A percentile compares a stretch with the other conserved stretches of the same genome.
These are phyloP conservation scores for Aspergillus nomiae DNA, from an alignment of 2,329 filamentous ascomycete species.

Conservation along the genomic window DNA sequence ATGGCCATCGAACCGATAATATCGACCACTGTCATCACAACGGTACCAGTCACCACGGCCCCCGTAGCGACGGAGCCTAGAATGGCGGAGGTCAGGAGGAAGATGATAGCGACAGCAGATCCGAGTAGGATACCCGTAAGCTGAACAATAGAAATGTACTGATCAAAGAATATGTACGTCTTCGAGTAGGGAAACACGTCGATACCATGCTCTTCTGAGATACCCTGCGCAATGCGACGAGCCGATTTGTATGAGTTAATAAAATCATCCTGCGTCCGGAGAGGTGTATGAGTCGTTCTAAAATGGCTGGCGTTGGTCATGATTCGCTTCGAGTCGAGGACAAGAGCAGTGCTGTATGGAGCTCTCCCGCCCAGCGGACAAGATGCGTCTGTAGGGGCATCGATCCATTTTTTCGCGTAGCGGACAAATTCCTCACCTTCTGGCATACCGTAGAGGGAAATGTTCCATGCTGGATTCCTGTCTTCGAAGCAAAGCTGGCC, in stretches of 20 bases:
- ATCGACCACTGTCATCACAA: slow-evolving; percentile 90
- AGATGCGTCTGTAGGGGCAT: slow-evolving; percentile 74
- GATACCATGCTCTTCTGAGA: slow-evolving; percentile 70
- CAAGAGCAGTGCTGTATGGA: slow-evolving; percentile 80
- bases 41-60: slow-evolving; percentile 78
- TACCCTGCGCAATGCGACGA: slow-evolving; percentile 78
- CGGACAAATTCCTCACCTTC: slow-evolving; percentile 87
- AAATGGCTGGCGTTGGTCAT: slow-evolving; percentile 86
- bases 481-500: slow-evolving; percentile 76
- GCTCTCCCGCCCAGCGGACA: slow-evolving; percentile 89
- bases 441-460: slow-evolving; percentile 87
- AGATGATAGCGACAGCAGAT: slow-evolving; percentile 81
- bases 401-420: slow-evolving; percentile 82
- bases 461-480: slow-evolving; percentile 82
- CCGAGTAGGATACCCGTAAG: slow-evolving; percentile 79
- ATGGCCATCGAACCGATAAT: slow-evolving; percentile 95
- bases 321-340: slow-evolving; percentile 68
- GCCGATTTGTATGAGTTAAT: slow-evolving; percentile 88
- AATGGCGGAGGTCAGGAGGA: slow-evolving; percentile 75
- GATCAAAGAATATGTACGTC: slow-evolving; percentile 99
- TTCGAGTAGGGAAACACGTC: slow-evolving; percentile 96
- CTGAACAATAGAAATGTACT: slow-evolving; percentile 82
- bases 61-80: slow-evolving; percentile 84
- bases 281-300: slow-evolving; percentile 82
- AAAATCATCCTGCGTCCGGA: slow-evolving; percentile 87